phyloP scores from a whole-genome alignment of 352 stramenopile genomes.

The Phytophthora pinifolia region DNA sequence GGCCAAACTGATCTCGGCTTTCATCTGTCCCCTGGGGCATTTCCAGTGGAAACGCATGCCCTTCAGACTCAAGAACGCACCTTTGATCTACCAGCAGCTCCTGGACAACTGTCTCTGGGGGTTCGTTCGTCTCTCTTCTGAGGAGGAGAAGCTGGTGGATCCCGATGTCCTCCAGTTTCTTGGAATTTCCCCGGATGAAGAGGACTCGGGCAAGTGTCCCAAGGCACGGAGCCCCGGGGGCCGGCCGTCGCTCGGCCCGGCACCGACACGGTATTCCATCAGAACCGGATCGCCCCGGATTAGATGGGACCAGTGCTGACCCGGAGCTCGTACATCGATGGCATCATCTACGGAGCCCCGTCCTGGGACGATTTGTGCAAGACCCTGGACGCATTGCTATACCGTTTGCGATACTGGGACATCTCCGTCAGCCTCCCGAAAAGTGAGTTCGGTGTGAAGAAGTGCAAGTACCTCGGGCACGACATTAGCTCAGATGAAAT shows the following conservation, averaged over 20 bases:
- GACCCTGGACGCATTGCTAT: constrained; percentile 8
- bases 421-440: constrained; percentile 26
- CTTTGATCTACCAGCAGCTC: constrained; percentile 8
- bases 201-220: neutral
- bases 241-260: neutral
- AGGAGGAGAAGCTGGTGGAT: neutral
- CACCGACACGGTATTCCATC: constrained; percentile 15
- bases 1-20: constrained; percentile 22
- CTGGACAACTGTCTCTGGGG: constrained; percentile 16
- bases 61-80: too few species aligned
- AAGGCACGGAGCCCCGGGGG: neutral
- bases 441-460: constrained; percentile 19
- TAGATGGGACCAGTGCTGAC: constrained; percentile 17
- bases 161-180: constrained; percentile 1
- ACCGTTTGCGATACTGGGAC: constrained; percentile 19
- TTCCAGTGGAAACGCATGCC: constrained; percentile 24
- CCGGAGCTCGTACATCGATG: constrained; percentile 25
- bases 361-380: constrained; percentile 14
- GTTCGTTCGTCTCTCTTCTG: neutral
- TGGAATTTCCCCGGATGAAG: neutral
- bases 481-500: constrained; percentile 12
- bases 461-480: constrained; percentile 16
- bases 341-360: constrained; percentile 19
- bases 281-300: constrained; percentile 1
- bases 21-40: constrained; percentile 25